Conservation (phyloP, 1,139 yeast genomes). For the Lodderomyces metapsilosis region DNA sequence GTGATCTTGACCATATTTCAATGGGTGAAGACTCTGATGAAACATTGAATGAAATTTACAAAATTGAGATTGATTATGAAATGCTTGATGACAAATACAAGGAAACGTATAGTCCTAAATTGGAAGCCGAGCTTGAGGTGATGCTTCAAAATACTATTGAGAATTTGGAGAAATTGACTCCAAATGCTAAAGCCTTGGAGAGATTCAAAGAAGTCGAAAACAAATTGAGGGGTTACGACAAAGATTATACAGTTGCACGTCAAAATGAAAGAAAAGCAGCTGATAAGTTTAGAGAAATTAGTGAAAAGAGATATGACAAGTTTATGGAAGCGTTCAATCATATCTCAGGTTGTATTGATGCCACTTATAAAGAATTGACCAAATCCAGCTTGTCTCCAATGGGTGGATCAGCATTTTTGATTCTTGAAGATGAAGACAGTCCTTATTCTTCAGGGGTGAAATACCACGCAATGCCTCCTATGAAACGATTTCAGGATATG, state of each 20-base stretch:
- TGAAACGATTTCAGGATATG: constrained; percentile 92
- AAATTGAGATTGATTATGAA: constrained; percentile 57
- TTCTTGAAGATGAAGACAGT: constrained; percentile 85
- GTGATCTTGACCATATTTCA: constrained; percentile 54
- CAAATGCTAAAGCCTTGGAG: constrained; percentile 79
- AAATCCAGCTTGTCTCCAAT: constrained; percentile 63
- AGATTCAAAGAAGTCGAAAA: constrained; percentile 69
- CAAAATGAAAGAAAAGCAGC: constrained; percentile 57
- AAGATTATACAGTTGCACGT: constrained; percentile 64
- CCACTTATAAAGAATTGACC: constrained; percentile 85
- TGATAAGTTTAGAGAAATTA: constrained; percentile 59
- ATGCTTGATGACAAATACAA: constrained; percentile 47
- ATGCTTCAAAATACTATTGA: constrained; percentile 31
- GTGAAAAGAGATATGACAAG: constrained; percentile 53
- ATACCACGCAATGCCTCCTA: constrained; percentile 96
- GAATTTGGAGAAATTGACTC: constrained; percentile 63
- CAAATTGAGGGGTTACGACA: constrained; percentile 59
- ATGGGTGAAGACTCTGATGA: constrained; percentile 38
- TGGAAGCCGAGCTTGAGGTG: constrained; percentile 50
- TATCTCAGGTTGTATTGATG: constrained; percentile 69
- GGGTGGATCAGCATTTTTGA: constrained; percentile 91
- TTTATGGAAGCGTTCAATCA: constrained; percentile 78
- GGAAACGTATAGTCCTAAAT: constrained; percentile 31
- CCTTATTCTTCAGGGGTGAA: constrained; percentile 82
- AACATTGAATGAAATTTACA: constrained; percentile 39